These are phyloP conservation scores for Cryptosporidium ubiquitum DNA, from an alignment of 169 alveolate genomes.

Conservation along the genomic window DNA sequence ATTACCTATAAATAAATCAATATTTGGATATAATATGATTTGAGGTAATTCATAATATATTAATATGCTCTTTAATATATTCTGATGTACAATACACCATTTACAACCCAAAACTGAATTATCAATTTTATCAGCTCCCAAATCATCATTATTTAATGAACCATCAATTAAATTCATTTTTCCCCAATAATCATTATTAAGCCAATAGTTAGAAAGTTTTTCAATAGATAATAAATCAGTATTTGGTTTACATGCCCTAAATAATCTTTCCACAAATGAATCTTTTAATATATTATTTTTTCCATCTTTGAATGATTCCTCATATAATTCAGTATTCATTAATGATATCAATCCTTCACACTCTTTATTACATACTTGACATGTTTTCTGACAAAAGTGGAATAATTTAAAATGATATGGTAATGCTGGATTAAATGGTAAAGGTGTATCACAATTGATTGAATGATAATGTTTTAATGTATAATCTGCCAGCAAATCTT, in stretches of 20 bases:
- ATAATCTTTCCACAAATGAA: constrained; percentile 22
- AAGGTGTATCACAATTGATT: constrained; percentile 50
- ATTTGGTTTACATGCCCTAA: constrained; percentile 59
- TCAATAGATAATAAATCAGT: constrained; percentile 20
- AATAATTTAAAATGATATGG: constrained; percentile 33
- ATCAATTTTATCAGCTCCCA: background rate
- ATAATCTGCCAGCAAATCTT: constrained; percentile 18
- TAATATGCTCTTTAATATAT: constrained; percentile 16
- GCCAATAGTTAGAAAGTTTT: constrained; percentile 13
- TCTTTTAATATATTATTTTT: constrained; percentile 12
- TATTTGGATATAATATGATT: constrained; percentile 48
- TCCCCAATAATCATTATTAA: background rate
- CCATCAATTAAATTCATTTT: background rate
- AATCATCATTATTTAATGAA: background rate
- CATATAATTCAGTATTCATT: constrained; percentile 27
- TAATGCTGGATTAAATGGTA: constrained; percentile 33
- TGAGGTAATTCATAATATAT: constrained; percentile 49
- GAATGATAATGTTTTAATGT: background rate
- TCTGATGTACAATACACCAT: constrained; percentile 39
- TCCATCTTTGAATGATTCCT: background rate
- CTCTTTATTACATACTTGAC: constrained; percentile 57
- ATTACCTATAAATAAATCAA: constrained; percentile 59
- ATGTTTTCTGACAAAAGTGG: constrained; percentile 67
- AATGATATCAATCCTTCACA: constrained; percentile 62
- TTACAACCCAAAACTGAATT: constrained; percentile 30